Evolutionary conservation across 768 basidiomycete genomes (phyloP).

Genomic region (Stropharia rugosoannulata): DNA sequence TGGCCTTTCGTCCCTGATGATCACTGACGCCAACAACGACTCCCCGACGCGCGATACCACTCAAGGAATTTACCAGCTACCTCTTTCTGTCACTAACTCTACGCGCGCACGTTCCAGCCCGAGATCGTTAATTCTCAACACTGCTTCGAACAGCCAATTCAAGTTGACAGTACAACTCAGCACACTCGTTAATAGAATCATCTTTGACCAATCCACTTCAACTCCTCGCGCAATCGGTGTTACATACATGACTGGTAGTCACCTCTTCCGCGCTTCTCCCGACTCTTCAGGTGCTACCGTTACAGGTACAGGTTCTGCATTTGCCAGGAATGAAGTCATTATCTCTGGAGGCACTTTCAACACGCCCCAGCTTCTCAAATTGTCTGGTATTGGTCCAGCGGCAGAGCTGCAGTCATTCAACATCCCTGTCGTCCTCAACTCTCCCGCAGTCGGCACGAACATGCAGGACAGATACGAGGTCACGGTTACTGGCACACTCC

Average conservation of each 20-base stretch:
- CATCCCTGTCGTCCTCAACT: conserved; percentile 39
- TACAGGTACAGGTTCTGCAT: conserved; percentile 35
- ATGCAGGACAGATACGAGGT: conserved; percentile 38
- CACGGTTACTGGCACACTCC: conserved; percentile 3
- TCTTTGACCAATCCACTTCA: conserved; percentile 48
- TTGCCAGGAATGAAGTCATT: conserved; percentile 58
- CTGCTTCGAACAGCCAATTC: neutral
- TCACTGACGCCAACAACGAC: conserved; percentile 5
- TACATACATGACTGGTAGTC: conserved; percentile 28
- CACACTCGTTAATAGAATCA: conserved; percentile 54
- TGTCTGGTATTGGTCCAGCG: conserved; percentile 52
- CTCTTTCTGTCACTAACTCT: conserved; percentile 1
- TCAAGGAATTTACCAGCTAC: conserved; percentile 5
- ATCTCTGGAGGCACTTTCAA: conserved; percentile 47
- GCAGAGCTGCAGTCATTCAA: conserved; percentile 42
- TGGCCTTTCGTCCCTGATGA: neutral
- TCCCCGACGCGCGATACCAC: conserved; percentile 7
- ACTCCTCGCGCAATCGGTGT: conserved; percentile 30
- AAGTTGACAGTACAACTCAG: conserved; percentile 62
- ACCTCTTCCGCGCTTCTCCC: conserved; percentile 4
- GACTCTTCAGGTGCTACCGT: neutral
- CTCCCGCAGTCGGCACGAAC: conserved; percentile 58
- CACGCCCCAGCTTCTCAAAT: conserved; percentile 50
- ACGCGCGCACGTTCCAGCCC: conserved; percentile 3
- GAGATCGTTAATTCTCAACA: neutral